Conservation (phyloP, 228 moss, liverwort and hornwort species). For the Sphagnum magellanicum region DNA sequence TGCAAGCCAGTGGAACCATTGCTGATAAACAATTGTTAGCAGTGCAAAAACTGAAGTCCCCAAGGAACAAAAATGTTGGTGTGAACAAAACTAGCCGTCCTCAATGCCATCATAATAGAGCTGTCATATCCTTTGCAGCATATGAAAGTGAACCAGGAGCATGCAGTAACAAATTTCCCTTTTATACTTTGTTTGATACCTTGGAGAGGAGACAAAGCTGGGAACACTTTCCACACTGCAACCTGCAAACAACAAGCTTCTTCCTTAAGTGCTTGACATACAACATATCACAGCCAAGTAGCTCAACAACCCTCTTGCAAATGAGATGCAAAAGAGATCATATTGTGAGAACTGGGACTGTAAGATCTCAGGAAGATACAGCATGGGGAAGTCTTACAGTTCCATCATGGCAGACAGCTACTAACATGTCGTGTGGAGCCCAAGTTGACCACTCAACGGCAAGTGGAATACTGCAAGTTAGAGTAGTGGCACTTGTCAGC, state of each 20-base stretch:
- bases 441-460: constrained; percentile 93
- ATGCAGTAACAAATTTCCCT: neutral
- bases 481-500: neutral
- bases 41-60: no score
- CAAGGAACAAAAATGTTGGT: no score
- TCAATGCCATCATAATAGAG: neutral
- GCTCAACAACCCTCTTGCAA: no score
- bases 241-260: constrained; percentile 15
- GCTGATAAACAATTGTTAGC: neutral
- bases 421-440: constrained; percentile 78
- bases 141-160: neutral
- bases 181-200: constrained; percentile 4
- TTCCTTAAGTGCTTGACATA: no score
- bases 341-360: no score
- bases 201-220: constrained; percentile 1
- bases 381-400: constrained; percentile 40
- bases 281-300: no score
- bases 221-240: constrained; percentile 37
- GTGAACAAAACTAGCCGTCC: neutral
- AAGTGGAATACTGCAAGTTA: constrained; percentile 72
- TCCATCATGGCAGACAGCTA: constrained; percentile 95
- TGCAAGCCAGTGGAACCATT: neutral
- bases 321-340: no score
- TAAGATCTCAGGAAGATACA: no score
- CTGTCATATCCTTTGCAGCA: no score